Base-by-base conservation (phyloP, 768 basidiomycete genomes). In the Podaxis carcinomalis region DNA sequence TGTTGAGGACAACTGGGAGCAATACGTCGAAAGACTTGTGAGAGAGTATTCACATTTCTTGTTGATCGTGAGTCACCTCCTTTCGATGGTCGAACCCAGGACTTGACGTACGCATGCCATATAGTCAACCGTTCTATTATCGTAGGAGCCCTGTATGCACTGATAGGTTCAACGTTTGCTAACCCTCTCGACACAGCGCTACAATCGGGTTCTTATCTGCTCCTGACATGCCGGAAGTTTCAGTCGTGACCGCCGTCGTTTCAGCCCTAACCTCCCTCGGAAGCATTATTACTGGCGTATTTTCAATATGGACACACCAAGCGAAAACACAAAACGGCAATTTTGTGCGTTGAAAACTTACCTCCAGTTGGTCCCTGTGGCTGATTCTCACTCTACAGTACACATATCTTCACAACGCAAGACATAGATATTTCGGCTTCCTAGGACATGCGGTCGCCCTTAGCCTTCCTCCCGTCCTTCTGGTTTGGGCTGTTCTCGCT, bases 31-130 rank as follows among this genome's bases (percentile, higher is more conserved):
- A 37, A 77, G 81, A 37, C 74, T 85, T 4, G 79, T 80, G 4
- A 73, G 78, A 61, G 83, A 84, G 63, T 84, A 84, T 65, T 80
- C 82, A 7, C 78, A 84, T 59, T 84, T 85, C 62, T 71, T 84
- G 19, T 74, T 84, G 5, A 78, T 85, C 37, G 83, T 84, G 62
- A 73, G 81, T 69, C 40, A 28, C 53, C 9, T 23, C 9, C 39
- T 44, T 49, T 47, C 23, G 9, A 9, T 10, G 21, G 2, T 19
- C n/a, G 21, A 19, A 9, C 3, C 27, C n/a, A 5, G n/a, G 23
- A 23, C 46, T 21, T 46, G 14, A 46, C 16, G 16, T 40, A 11
- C 3, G 10, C 53, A 19, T 55, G 52, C 16, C 21, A 11, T 47
- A 5, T 52, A 84, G 82, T 76, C 82, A 9, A 83, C 83, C 7